These are phyloP conservation scores for Candida caryicola DNA, from an alignment of 805 yeast species.

Conservation along the genomic window DNA sequence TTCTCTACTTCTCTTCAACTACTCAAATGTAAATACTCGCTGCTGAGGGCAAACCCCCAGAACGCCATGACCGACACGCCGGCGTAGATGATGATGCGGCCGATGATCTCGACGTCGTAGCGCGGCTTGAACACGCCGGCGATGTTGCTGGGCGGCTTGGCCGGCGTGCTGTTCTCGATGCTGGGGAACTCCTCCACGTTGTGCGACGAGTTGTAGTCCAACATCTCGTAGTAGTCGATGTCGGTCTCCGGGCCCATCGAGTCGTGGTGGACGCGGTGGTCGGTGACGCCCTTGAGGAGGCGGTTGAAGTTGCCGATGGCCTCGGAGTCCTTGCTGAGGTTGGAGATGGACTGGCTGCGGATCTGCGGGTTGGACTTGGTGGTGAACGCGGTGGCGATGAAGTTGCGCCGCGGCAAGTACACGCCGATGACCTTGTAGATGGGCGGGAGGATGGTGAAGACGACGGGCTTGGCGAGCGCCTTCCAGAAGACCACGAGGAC, in stretches of 20 bases:
- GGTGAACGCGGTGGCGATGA: conserved; percentile 37
- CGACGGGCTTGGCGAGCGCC: conserved; percentile 61
- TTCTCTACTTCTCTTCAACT: background rate
- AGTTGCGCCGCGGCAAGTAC: conserved; percentile 38
- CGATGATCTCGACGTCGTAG: conserved; percentile 72
- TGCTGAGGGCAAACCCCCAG: conserved; percentile 35
- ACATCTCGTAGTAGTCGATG: conserved; percentile 40
- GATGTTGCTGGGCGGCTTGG: background rate
- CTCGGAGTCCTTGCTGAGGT: conserved; percentile 23
- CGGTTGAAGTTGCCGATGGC: conserved; percentile 23
- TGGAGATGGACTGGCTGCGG: conserved; percentile 39
- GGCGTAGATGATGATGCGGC: conserved; percentile 74
- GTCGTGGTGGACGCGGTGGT: conserved; percentile 10
- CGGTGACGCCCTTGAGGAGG: conserved; percentile 24
- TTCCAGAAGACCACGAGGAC: conserved; percentile 70
- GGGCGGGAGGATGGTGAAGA: conserved; percentile 58
- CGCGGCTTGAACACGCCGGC: conserved; percentile 55
- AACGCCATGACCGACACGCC: conserved; percentile 68
- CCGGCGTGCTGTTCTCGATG: conserved; percentile 27
- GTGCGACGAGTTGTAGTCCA: conserved; percentile 26
- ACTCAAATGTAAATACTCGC: conserved; percentile 14
- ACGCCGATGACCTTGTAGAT: conserved; percentile 45
- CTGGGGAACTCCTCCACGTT: conserved; percentile 20
- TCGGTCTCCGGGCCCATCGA: conserved; percentile 37
- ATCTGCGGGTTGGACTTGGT: conserved; percentile 30